Conservation (phyloP, 192 early-diverging fungal genomes). For the Backusella morwellensis region DNA sequence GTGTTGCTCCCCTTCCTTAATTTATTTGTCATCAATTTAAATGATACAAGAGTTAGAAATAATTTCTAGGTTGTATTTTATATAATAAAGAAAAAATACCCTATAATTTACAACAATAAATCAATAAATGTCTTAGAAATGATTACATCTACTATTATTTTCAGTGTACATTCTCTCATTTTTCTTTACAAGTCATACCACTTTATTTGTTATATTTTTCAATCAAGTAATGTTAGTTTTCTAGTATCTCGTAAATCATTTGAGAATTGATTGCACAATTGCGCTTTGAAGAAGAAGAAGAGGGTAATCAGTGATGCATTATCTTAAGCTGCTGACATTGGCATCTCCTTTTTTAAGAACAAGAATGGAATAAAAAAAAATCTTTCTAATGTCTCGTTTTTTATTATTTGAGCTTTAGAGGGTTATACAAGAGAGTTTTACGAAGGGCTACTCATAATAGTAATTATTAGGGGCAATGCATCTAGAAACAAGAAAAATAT, state of each 20-base stretch:
- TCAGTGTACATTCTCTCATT: background rate
- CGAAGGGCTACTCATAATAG: background rate
- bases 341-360: background rate
- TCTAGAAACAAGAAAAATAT: background rate
- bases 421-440: background rate
- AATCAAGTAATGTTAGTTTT: too few species aligned
- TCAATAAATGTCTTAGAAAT: background rate
- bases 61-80: background rate
- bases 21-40: background rate
- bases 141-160: background rate
- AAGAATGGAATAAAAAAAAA: background rate
- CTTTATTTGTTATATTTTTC: too few species aligned
- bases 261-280: too few species aligned
- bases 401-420: background rate
- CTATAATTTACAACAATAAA: background rate
- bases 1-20: background rate
- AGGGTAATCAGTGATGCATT: too few species aligned
- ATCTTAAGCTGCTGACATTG: too few species aligned
- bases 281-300: too few species aligned
- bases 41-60: background rate
- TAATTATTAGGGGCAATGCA: background rate
- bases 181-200: background rate
- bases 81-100: slow-evolving; percentile 4
- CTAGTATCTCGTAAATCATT: too few species aligned
- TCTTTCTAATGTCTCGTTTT: too few species aligned